A percentile compares a stretch with the other conserved stretches of the same genome.
phyloP scores from a whole-genome alignment of 2,329 filamentous ascomycete species.

The Diplodia sapinea region DNA sequence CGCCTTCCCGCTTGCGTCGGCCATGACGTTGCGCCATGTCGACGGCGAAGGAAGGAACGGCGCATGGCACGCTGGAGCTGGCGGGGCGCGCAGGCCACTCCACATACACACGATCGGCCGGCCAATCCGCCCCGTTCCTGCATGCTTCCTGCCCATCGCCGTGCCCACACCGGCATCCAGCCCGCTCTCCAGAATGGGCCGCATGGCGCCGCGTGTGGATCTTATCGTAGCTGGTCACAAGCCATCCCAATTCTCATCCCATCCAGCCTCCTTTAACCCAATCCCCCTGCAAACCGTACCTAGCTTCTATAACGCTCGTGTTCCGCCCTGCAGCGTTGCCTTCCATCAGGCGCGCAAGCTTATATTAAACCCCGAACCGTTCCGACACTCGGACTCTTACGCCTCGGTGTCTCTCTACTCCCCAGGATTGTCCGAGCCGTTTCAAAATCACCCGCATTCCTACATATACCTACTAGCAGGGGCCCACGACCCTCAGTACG shows the following conservation, averaged over 20 bases:
- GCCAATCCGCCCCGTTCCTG: slow-evolving; percentile 17
- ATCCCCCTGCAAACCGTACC: neutral
- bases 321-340: neutral
- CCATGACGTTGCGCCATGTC: neutral
- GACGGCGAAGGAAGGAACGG: too few relatives aligned
- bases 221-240: slow-evolving; percentile 6
- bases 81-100: neutral
- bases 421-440: neutral
- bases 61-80: too few relatives aligned
- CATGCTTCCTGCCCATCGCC: neutral
- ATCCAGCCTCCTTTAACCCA: slow-evolving; percentile 14
- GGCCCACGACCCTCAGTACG: neutral
- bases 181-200: neutral
- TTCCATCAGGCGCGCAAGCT: neutral
- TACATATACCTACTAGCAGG: neutral
- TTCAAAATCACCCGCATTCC: slow-evolving; percentile 4
- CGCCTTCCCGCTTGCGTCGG: neutral
- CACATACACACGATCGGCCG: slow-evolving; percentile 18
- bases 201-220: neutral
- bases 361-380: slow-evolving; percentile 16
- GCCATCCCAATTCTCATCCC: slow-evolving; percentile 2
- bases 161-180: neutral
- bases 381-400: neutral
- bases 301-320: neutral
- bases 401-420: neutral